Evolutionary conservation across 257 asterid genomes (phyloP).

Genomic region (Fraxinus americana): DNA sequence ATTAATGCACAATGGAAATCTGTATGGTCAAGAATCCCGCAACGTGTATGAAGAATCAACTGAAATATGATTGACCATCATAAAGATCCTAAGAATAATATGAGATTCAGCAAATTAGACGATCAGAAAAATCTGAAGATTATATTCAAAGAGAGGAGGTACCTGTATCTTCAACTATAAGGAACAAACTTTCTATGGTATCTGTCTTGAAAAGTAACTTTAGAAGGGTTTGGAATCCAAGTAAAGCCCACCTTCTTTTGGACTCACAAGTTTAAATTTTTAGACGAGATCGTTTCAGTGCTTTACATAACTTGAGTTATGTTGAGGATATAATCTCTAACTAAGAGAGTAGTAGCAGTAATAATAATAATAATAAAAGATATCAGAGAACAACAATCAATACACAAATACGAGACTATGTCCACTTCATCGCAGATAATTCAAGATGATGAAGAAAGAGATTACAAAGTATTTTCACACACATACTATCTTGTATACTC

Average conservation of each 20-base stretch:
- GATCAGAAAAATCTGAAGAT: neutral
- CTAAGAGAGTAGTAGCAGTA: no score
- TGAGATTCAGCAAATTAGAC: neutral
- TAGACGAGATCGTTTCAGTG: neutral
- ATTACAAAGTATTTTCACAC: neutral
- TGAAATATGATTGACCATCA: neutral
- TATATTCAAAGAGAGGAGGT: neutral
- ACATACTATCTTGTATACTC: no score
- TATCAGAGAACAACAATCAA: neutral
- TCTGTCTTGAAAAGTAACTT: slow-evolving; percentile 29
- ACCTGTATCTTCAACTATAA: slow-evolving; percentile 4
- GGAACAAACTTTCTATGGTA: slow-evolving; percentile 24
- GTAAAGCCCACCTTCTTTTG: slow-evolving; percentile 35
- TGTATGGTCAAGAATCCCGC: neutral
- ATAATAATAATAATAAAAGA: neutral
- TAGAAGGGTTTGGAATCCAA: slow-evolving; percentile 33
- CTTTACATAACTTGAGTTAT: neutral
- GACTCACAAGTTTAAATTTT: slow-evolving; percentile 1
- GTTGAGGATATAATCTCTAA: neutral
- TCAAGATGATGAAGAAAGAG: neutral
- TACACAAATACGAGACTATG: no score
- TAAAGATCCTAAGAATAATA: neutral
- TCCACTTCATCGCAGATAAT: neutral
- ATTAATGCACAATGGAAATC: neutral
- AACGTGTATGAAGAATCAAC: slow-evolving; percentile 5